Conservation (phyloP, 1,284 basidiomycete genomes). For the Pterulicium gracile region DNA sequence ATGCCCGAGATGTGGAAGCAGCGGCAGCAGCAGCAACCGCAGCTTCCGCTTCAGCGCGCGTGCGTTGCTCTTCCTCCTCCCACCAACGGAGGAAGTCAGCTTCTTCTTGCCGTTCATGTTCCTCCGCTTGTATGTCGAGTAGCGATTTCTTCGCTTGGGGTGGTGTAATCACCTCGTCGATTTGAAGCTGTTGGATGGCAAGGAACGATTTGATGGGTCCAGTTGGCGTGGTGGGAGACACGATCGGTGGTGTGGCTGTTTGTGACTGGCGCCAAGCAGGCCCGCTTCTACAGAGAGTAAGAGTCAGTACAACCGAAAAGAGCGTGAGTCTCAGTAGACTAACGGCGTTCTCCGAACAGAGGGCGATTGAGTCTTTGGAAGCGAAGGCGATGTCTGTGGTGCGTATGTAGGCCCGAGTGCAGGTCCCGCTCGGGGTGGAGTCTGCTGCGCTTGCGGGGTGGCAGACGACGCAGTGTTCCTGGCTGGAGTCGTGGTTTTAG, state of each 20-base stretch:
- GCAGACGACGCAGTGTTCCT: neutral
- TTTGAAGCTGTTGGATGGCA: slow-evolving; percentile 76
- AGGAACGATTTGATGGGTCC: slow-evolving; percentile 56
- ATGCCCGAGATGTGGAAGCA: neutral
- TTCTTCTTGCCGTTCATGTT: slow-evolving; percentile 53
- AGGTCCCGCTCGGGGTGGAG: slow-evolving; percentile 12
- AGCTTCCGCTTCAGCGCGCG: slow-evolving; percentile 33
- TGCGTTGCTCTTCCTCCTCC: slow-evolving; percentile 68
- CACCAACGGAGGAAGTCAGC: slow-evolving; percentile 81
- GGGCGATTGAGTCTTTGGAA: slow-evolving; percentile 15
- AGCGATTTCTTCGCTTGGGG: slow-evolving; percentile 51
- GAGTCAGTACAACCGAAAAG: slow-evolving; percentile 14
- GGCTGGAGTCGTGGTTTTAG: slow-evolving; percentile 16
- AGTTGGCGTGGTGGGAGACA: slow-evolving; percentile 18
- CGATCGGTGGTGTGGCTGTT: slow-evolving; percentile 17
- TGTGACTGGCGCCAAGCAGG: slow-evolving; percentile 20
- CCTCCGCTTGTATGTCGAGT: slow-evolving; percentile 80
- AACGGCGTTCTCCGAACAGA: slow-evolving; percentile 36
- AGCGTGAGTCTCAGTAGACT: slow-evolving; percentile 19
- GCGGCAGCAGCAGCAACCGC: slow-evolving; percentile 7
- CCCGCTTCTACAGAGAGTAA: slow-evolving; percentile 1
- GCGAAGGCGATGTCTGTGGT: neutral
- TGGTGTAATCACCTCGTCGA: slow-evolving; percentile 33
- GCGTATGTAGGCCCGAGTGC: neutral
- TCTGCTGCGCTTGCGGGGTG: neutral